These are phyloP conservation scores for Takashimella tepidaria DNA, from an alignment of 1,284 basidiomycete genomes.

Conservation along the genomic window DNA sequence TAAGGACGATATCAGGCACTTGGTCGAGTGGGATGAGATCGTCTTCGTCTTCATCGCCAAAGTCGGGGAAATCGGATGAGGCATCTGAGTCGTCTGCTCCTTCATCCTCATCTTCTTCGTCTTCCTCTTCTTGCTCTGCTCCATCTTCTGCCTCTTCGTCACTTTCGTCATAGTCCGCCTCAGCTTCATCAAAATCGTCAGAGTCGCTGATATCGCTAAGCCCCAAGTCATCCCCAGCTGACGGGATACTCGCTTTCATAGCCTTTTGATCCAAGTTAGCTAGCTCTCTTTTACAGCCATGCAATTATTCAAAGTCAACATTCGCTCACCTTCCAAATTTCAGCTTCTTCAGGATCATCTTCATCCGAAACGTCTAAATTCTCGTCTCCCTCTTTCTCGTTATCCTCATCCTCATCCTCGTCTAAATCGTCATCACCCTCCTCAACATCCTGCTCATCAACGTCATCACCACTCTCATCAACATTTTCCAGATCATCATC, in stretches of 20 bases:
- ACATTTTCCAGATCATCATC: conserved; percentile 31
- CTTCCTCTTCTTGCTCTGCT: conserved; percentile 30
- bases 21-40: conserved; percentile 46
- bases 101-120: conserved; percentile 26
- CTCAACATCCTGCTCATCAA: conserved; percentile 18
- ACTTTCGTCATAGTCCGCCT: conserved; percentile 54
- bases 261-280: conserved; percentile 54
- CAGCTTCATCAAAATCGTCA: conserved; percentile 53
- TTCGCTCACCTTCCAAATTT: conserved; percentile 72
- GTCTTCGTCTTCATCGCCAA: conserved; percentile 46
- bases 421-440: conserved; percentile 42
- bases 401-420: conserved; percentile 37
- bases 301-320: not conserved
- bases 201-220: conserved; percentile 59
- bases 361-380: conserved; percentile 35
- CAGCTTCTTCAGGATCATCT: conserved; percentile 57
- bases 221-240: conserved; percentile 53
- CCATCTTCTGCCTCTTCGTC: conserved; percentile 46
- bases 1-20: conserved; percentile 46
- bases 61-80: conserved; percentile 27
- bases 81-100: conserved; percentile 22
- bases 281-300: not conserved
- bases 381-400: conserved; percentile 35
- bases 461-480: conserved; percentile 28
- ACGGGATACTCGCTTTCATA: conserved; percentile 76